phyloP scores from a whole-genome alignment of 768 basidiomycete genomes.

The Leccinum obscurum region DNA sequence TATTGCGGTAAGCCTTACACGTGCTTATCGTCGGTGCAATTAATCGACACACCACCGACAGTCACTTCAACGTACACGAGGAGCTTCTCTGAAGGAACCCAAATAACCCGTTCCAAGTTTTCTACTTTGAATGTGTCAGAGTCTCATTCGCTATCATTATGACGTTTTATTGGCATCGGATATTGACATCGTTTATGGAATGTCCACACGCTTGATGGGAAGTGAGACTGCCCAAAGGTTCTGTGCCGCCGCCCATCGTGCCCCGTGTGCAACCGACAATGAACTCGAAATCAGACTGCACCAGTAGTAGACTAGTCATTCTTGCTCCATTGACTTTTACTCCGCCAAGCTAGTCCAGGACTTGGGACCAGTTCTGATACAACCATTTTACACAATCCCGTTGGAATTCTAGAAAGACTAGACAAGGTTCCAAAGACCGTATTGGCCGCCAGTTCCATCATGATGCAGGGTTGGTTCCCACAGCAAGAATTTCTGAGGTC shows the following conservation, averaged over 20 bases:
- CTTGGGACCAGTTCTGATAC: background rate
- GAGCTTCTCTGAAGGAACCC: slow-evolving; percentile 39
- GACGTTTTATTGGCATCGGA: background rate
- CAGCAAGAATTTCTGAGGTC: background rate
- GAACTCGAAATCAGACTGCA: background rate
- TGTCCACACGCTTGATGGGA: background rate
- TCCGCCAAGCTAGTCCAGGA: background rate
- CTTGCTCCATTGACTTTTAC: background rate
- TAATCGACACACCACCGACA: slow-evolving; percentile 14
- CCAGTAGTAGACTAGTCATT: background rate
- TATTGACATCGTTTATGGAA: background rate
- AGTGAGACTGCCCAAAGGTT: background rate
- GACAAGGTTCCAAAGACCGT: background rate
- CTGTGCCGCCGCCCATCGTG: background rate
- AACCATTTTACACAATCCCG: background rate
- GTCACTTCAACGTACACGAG: slow-evolving; percentile 55
- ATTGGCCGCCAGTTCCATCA: background rate
- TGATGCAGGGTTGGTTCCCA: background rate
- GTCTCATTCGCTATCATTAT: background rate
- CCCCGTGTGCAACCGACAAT: background rate
- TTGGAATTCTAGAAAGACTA: background rate
- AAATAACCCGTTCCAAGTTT: background rate
- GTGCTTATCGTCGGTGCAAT: background rate
- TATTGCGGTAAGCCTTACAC: slow-evolving; percentile 54
- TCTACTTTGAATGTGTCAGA: background rate